Evolutionary conservation across 352 stramenopile species (phyloP).

Genomic region (Phytophthora cryptogea): DNA sequence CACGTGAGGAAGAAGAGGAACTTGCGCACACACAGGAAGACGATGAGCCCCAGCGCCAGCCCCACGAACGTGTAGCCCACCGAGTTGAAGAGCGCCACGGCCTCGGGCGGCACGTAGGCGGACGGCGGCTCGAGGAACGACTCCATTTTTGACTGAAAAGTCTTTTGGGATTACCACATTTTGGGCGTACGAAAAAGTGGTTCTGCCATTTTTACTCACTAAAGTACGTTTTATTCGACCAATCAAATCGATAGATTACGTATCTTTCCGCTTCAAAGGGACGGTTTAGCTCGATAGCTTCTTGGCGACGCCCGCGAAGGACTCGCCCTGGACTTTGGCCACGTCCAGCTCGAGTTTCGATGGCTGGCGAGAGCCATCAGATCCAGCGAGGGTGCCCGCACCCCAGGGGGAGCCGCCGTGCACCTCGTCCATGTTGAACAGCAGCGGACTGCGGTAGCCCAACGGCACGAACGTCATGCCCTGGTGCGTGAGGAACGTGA

Average conservation of each 20-base stretch:
- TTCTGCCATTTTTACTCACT: neutral
- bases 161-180: neutral
- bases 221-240: conserved; percentile 6
- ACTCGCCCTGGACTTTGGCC: conserved; percentile 79
- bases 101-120: conserved; percentile 52
- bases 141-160: conserved; percentile 14
- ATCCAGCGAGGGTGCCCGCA: conserved; percentile 80
- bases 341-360: conserved; percentile 81
- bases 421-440: conserved; percentile 82
- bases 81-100: conserved; percentile 62
- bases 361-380: conserved; percentile 81
- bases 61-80: conserved; percentile 61
- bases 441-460: conserved; percentile 63
- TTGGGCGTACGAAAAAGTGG: neutral
- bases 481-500: conserved; percentile 91
- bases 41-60: conserved; percentile 43
- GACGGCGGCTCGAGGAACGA: conserved; percentile 52
- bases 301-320: conserved; percentile 82
- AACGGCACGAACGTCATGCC: conserved; percentile 92
- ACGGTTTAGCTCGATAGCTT: conserved; percentile 59
- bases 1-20: conserved; percentile 84
- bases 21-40: conserved; percentile 69
- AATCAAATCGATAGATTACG: conserved; percentile 4
- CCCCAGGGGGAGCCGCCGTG: conserved; percentile 85
- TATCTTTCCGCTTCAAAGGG: conserved; percentile 14